Base-by-base conservation (phyloP, 1,284 basidiomycete species). In the Athelia psychrophila region DNA sequence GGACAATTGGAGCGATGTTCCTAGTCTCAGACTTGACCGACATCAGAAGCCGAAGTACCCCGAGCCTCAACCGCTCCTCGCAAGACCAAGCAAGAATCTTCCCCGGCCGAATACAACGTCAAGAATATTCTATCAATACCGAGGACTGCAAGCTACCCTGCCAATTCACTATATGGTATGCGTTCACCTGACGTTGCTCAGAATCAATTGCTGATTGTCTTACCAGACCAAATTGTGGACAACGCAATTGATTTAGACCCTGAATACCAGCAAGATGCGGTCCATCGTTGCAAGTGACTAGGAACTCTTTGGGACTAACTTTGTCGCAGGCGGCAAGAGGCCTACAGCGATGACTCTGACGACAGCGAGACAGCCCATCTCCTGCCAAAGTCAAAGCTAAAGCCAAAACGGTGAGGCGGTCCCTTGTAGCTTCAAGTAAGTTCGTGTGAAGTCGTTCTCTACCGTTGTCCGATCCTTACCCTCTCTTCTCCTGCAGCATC, bases 11-110 rank as follows among this genome's bases (percentile, higher is more conserved):
- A n/a, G n/a, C n/a, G n/a, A n/a, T n/a, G n/a, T n/a, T n/a, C n/a
- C n/a, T n/a, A n/a, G n/a, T n/a, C n/a, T 79, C 77, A 9, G 75
- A 77, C 50, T 62, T 79, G 49, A 75, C 76, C 3, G 75, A 77
- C 65, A 4, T 74, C 73, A 4, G 75, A 74, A 5, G 66, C 69
- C 0, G 70, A 72, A 38, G 49, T 61, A 24, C 66, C 66, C 2
- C 56, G 55, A 25, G 42, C 61, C 12, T 59, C 61, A 27, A 49
- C 13, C 8, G 54, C 54, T 23, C 18, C 6, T 5, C 2, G 53
- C 2, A n/a, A n/a, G n/a, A n/a, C n/a, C n/a, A 62, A 64, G 44
- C 67, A 62, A 40, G 49, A 19, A 1, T 3, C 57, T 3, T 10
- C 33, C 33, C 10, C 12, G 12, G 62, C 57, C 27, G 68, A 75